Percentiles rank a stretch among this genome's conserved stretches.
Conservation (phyloP, 2,329 filamentous ascomycete species). For the Albifimbria verrucaria region DNA sequence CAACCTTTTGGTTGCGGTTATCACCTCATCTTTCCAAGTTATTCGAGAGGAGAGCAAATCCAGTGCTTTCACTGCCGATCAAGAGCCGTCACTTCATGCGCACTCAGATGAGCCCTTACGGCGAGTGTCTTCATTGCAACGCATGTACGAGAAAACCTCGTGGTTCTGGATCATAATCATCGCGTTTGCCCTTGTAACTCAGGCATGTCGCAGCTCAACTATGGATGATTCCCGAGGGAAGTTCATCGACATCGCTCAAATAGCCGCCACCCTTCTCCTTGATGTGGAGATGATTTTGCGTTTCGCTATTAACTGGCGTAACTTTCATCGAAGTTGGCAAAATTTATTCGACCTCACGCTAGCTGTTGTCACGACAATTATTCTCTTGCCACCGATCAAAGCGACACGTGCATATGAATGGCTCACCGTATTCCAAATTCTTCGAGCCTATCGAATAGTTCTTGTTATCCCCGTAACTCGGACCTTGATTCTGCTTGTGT, state of each 20-base stretch:
- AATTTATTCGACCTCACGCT: constrained; percentile 81
- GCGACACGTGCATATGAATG: constrained; percentile 76
- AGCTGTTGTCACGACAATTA: constrained; percentile 77
- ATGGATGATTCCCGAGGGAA: constrained; percentile 62
- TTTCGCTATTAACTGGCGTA: constrained; percentile 73
- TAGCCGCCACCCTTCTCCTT: constrained; percentile 72
- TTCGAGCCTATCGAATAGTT: constrained; percentile 89
- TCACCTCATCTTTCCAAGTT: constrained; percentile 97
- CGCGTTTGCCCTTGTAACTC: constrained; percentile 72
- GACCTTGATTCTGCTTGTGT: constrained; percentile 80
- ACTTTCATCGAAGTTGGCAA: constrained; percentile 68
- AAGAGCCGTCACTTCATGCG: constrained; percentile 41
- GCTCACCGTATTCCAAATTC: constrained; percentile 88
- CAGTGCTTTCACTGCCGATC: constrained; percentile 83
- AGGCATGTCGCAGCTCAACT: constrained; percentile 70
- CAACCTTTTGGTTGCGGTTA: constrained; percentile 91
- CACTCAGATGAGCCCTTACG: constrained; percentile 34
- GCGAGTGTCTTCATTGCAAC: constrained; percentile 55
- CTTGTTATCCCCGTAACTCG: constrained; percentile 83
- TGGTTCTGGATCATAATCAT: constrained; percentile 81
- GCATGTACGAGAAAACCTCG: constrained; percentile 68
- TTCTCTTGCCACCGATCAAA: constrained; percentile 79
- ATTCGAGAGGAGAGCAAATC: constrained; percentile 94
- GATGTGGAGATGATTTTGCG: constrained; percentile 80
- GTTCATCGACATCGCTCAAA: constrained; percentile 72